phyloP scores from a whole-genome alignment of 306 rosid genomes.

The Vicia sativa region DNA sequence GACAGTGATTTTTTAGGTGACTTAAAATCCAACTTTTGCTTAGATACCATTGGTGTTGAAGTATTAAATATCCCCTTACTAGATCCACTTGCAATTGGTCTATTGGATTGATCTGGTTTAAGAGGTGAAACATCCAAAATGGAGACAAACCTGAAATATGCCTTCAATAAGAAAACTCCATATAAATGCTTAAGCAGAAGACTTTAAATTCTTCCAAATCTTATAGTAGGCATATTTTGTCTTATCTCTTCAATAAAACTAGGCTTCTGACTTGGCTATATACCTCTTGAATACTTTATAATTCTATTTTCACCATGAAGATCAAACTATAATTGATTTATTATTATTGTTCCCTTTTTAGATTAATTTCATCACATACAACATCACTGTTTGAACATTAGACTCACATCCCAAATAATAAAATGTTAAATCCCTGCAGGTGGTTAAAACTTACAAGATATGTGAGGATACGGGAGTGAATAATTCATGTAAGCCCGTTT shows the following conservation, averaged over 20 bases:
- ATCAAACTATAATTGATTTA: slow-evolving; percentile 20
- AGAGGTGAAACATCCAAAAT: slow-evolving; percentile 88
- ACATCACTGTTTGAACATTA: background rate
- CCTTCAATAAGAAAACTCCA: slow-evolving; percentile 33
- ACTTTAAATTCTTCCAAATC: slow-evolving; percentile 20
- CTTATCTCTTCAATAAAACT: slow-evolving; percentile 20
- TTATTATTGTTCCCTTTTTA: background rate
- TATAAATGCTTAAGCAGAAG: slow-evolving; percentile 25
- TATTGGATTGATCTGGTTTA: slow-evolving; percentile 66
- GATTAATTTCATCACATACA: slow-evolving; percentile 24
- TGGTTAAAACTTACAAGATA: slow-evolving; percentile 26
- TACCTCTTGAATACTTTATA: slow-evolving; percentile 19
- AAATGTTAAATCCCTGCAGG: slow-evolving; percentile 1
- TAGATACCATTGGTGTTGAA: slow-evolving; percentile 84
- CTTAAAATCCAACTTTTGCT: slow-evolving; percentile 46
- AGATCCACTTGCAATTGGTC: slow-evolving; percentile 54
- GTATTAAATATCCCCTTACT: slow-evolving; percentile 57
- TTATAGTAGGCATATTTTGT: slow-evolving; percentile 21
- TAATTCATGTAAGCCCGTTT: slow-evolving; percentile 31
- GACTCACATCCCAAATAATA: slow-evolving; percentile 24
- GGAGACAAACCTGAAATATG: slow-evolving; percentile 76
- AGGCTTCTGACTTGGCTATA: slow-evolving; percentile 4
- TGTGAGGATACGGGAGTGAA: slow-evolving; percentile 14
- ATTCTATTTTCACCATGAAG: slow-evolving; percentile 20
- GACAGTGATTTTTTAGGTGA: slow-evolving; percentile 46